Conservation (phyloP, 441 rosid genomes). For the Adansonia gregorii region DNA sequence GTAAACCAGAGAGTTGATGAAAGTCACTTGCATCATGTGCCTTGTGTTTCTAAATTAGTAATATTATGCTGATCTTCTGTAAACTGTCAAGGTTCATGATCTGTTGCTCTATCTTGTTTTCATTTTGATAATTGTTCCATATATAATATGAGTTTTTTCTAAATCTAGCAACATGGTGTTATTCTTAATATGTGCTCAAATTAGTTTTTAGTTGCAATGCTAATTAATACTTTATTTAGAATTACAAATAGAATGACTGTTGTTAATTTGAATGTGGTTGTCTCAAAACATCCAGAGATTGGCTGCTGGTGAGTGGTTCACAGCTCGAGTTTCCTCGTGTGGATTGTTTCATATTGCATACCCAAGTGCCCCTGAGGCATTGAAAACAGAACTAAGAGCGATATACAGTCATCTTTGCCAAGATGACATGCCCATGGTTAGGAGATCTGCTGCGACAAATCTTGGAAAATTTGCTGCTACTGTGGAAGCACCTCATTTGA, state of each 20-base stretch:
- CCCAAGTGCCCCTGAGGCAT: constrained; percentile 69
- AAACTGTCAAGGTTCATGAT: neutral
- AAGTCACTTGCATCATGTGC: neutral
- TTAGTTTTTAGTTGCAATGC: neutral
- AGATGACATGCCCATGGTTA: constrained; percentile 99
- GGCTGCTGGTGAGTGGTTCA: constrained; percentile 96
- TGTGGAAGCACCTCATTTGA: constrained; percentile 75
- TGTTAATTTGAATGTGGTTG: constrained; percentile 17
- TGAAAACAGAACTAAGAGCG: constrained; percentile 74
- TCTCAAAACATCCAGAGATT: constrained; percentile 53
- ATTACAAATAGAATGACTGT: neutral
- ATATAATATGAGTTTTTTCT: neutral
- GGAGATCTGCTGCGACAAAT: constrained; percentile 94
- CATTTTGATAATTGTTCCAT: neutral
- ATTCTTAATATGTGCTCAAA: constrained; percentile 1
- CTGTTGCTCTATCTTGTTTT: neutral
- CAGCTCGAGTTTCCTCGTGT: constrained; percentile 91
- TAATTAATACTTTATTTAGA: constrained; percentile 2
- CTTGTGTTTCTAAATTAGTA: neutral
- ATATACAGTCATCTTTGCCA: constrained; percentile 80
- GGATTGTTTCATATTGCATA: constrained; percentile 90
- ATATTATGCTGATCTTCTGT: neutral
- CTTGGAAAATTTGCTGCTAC: constrained; percentile 96
- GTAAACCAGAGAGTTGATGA: neutral
- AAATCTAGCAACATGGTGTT: neutral